A percentile compares a stretch with the other conserved stretches of the same genome.
Conservation (phyloP, 2,329 filamentous ascomycete species). For the Exophiala lecanii-corni region DNA sequence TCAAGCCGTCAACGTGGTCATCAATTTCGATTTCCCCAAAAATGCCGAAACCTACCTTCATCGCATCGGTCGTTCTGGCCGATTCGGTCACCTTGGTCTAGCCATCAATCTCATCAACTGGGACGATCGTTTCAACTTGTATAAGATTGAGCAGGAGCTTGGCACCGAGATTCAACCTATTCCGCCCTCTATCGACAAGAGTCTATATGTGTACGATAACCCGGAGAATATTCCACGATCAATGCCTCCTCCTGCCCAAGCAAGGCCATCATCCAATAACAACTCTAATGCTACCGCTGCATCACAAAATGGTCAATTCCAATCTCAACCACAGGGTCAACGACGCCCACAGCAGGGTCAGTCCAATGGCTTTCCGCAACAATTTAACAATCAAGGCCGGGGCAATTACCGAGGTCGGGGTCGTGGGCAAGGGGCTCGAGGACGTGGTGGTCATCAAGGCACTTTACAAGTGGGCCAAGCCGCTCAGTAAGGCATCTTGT, state of each 20-base stretch:
- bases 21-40: slow-evolving; percentile 99
- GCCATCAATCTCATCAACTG: slow-evolving; percentile 99
- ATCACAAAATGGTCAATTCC: slow-evolving; percentile 12
- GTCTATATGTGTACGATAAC: slow-evolving; percentile 94
- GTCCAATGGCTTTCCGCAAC: slow-evolving; percentile 21
- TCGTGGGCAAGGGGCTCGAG: slow-evolving; percentile 40
- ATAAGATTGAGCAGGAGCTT: slow-evolving; percentile 95
- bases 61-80: slow-evolving; percentile 93
- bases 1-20: slow-evolving; percentile 97
- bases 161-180: slow-evolving; percentile 98
- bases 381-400: slow-evolving; percentile 33
- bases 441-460: slow-evolving; percentile 20
- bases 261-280: slow-evolving; percentile 16
- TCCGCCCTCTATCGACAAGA: slow-evolving; percentile 90
- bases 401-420: slow-evolving; percentile 41
- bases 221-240: slow-evolving; percentile 92
- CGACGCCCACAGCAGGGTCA: slow-evolving; percentile 15
- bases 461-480: slow-evolving; percentile 14
- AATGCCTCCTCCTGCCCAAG: slow-evolving; percentile 34
- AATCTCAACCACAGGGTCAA: slow-evolving; percentile 18
- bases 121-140: slow-evolving; percentile 98
- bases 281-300: slow-evolving; percentile 19
- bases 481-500: slow-evolving; percentile 18
- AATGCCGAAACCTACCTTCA: slow-evolving; percentile 99
- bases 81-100: slow-evolving; percentile 92